A percentile compares a stretch with the other conserved stretches of the same genome.
Evolutionary conservation across 2,329 filamentous ascomycete species (phyloP).

Genomic region (Achaetomium macrosporum): DNA sequence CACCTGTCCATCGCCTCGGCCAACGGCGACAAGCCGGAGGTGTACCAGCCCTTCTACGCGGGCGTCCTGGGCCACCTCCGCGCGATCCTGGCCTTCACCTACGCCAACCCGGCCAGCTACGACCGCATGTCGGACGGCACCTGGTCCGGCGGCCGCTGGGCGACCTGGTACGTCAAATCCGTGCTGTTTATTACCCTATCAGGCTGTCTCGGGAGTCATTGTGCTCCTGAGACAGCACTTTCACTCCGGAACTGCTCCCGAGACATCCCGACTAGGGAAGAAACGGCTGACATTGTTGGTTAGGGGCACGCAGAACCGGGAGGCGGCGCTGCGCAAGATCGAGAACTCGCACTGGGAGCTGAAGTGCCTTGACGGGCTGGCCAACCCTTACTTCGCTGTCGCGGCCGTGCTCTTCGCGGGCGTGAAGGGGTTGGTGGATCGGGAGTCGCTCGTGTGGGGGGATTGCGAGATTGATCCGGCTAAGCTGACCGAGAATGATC

Average conservation of each 20-base stretch:
- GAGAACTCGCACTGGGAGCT: conserved; percentile 68
- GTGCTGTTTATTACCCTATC: no score
- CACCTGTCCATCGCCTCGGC: conserved; percentile 57
- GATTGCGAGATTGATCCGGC: conserved; percentile 54
- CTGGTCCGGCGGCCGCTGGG: conserved; percentile 75
- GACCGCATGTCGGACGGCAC: conserved; percentile 59
- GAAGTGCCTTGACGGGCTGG: conserved; percentile 69
- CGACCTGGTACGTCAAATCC: no score
- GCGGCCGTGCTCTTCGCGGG: conserved; percentile 57
- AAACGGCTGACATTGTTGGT: no score
- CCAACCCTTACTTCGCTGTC: conserved; percentile 70
- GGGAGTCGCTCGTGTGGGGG: conserved; percentile 39
- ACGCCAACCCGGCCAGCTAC: conserved; percentile 63
- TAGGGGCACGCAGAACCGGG: conserved; percentile 78
- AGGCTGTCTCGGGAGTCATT: no score
- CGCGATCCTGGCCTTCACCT: conserved; percentile 62
- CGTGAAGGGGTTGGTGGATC: conserved; percentile 44
- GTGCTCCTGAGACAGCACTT: no score
- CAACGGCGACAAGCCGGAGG: conserved; percentile 30
- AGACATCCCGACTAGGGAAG: no score
- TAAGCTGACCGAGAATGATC: conserved; percentile 40
- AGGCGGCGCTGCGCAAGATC: conserved; percentile 66
- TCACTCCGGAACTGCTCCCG: no score
- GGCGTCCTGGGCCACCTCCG: conserved; percentile 62
- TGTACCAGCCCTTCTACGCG: conserved; percentile 64